Evolutionary conservation across 768 basidiomycete genomes (phyloP), one percentile per base, ranked within the genome.

Genomic region (Cystobasidium ongulense): DNA sequence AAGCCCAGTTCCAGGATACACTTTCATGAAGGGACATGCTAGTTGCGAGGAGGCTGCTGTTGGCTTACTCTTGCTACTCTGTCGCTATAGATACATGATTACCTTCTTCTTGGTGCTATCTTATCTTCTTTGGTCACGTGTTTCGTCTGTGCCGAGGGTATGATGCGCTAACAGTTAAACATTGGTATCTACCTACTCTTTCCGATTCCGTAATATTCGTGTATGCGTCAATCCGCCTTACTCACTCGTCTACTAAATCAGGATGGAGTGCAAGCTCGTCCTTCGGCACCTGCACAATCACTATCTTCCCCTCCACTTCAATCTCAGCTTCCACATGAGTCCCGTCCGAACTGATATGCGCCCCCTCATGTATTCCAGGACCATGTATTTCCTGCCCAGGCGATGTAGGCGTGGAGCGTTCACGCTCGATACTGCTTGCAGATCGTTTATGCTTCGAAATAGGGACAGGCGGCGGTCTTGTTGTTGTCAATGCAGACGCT

Each of bases 301-400:
- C 68, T 21, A 31, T 38, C 54, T 71, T 46, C 5, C 68, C 68
- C 15, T 71, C 54, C 4, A 71, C 25, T 18, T 71, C 53, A 23
- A 71, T 27, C 18, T 71, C 68, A 15, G 54, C 68, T 54, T 71
- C 68, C n/a, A 71, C 68, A 43, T 71, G 68, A 8, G n/a, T 71
- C 1, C 68, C 68, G 36, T 71, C 68, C 43, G 31, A 10, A 31
- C 53, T 57, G 10, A 71, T 54, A 27, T 71, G 68, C 13, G 68
- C 68, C 7, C 68, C 68, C 29, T 71, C 68, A 25, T 71, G 68
- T n/a, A 71, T 36, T 13, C 68, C 68, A 1, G 68, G 68, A 7
- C 68, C 68, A 27, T 35, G 29, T 13, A 71, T 29, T 29, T 59
- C 68, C 17, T 54, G 36, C 7, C 68, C 68, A 1, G 68, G 65